Conservation (phyloP, 108 stramenopile genomes). For the Parmales sp. region DNA sequence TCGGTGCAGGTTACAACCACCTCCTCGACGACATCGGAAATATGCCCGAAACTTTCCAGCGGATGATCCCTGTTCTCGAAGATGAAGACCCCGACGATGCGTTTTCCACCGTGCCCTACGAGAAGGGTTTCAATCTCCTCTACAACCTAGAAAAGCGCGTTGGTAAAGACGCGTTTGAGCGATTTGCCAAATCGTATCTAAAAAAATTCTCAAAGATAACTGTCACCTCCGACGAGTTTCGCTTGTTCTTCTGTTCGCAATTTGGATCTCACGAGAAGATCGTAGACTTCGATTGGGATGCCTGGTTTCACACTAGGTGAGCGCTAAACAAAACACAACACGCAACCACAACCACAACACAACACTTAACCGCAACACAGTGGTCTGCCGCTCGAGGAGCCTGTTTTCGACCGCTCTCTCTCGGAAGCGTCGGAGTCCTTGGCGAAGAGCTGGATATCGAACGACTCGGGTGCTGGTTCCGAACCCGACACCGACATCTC, state of each 20-base stretch:
- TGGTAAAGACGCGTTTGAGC: constrained; percentile 61
- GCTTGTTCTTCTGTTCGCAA: constrained; percentile 49
- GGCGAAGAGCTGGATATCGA: constrained; percentile 53
- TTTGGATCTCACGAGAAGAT: constrained; percentile 39
- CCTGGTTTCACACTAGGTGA: constrained; percentile 46
- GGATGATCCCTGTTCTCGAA: constrained; percentile 59
- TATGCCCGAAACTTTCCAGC: constrained; percentile 57
- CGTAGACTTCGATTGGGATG: constrained; percentile 62
- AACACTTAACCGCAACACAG: no score
- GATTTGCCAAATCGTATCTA: constrained; percentile 79
- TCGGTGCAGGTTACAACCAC: constrained; percentile 46
- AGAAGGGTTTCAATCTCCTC: constrained; percentile 78
- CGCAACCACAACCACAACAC: no score
- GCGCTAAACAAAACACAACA: no score
- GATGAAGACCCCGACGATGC: constrained; percentile 93
- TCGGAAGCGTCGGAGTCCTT: constrained; percentile 53
- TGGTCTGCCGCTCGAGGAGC: no score
- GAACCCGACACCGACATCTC: constrained; percentile 33
- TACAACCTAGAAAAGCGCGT: constrained; percentile 70
- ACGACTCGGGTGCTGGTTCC: constrained; percentile 19
- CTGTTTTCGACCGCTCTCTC: constrained; percentile 69
- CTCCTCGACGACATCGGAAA: constrained; percentile 48
- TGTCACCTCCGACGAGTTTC: constrained; percentile 65
- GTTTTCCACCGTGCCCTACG: constrained; percentile 73
- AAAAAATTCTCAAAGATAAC: constrained; percentile 55